Percentiles rank a stretch among this genome's conserved stretches.
Evolutionary conservation across 192 early-diverging fungal genomes (phyloP).

Genomic region (Gaertneriomyces semiglobifer): DNA sequence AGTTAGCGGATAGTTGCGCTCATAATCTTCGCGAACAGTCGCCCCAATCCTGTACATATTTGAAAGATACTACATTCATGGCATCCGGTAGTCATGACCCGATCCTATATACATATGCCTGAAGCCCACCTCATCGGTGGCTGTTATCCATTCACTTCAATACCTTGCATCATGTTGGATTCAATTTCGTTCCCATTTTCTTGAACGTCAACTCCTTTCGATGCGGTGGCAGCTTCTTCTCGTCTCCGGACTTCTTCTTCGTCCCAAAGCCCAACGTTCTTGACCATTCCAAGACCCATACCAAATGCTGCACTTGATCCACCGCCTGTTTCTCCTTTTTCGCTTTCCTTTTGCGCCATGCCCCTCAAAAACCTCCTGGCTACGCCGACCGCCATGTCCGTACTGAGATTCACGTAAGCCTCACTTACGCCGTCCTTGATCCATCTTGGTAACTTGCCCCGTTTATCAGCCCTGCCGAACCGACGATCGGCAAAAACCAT

Average conservation of each 20-base stretch:
- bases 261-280: constrained; percentile 13
- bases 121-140: not conserved
- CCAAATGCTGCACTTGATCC: too few species aligned
- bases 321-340: constrained; percentile 70
- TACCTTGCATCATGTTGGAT: not conserved
- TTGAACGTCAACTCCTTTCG: constrained; percentile 3
- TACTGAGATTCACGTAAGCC: constrained; percentile 85
- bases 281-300: too few species aligned
- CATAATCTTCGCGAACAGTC: too few species aligned
- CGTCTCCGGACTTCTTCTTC: constrained; percentile 23
- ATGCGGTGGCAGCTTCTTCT: constrained; percentile 1
- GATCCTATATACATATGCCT: too few species aligned
- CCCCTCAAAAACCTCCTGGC: constrained; percentile 89
- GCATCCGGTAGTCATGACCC: too few species aligned
- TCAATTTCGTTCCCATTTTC: constrained; percentile 1
- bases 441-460: constrained; percentile 96
- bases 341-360: constrained; percentile 89
- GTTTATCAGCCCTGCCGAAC: constrained; percentile 91
- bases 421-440: constrained; percentile 87
- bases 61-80: too few species aligned
- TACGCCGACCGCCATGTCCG: constrained; percentile 91
- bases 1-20: too few species aligned
- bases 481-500: constrained; percentile 98
- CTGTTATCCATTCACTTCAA: not conserved
- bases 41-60: too few species aligned